Evolutionary conservation across 495 filamentous ascomycete species (phyloP).

Genomic region (Friedmanniomyces endolithicus): DNA sequence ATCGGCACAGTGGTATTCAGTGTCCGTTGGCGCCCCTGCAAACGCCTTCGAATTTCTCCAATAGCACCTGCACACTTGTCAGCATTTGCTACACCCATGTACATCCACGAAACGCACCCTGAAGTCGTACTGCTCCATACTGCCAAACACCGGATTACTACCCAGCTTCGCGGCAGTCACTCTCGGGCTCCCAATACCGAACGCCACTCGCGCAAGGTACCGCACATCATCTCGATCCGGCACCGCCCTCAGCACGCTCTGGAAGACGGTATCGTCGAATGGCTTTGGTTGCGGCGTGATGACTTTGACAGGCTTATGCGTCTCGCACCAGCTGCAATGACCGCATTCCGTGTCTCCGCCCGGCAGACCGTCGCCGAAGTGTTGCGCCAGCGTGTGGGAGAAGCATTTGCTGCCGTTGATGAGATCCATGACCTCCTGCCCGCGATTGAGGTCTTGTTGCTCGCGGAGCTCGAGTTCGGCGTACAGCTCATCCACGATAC

Average conservation of each 20-base stretch:
- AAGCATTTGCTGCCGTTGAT: slow-evolving; percentile 39
- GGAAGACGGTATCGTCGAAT: slow-evolving; percentile 31
- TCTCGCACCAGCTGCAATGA: slow-evolving; percentile 43
- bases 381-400: slow-evolving; percentile 33
- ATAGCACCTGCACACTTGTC: background rate
- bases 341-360: slow-evolving; percentile 34
- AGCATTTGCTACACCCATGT: background rate
- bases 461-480: slow-evolving; percentile 38
- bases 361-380: slow-evolving; percentile 43
- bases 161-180: slow-evolving; percentile 34
- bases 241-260: slow-evolving; percentile 31
- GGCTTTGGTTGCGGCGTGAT: slow-evolving; percentile 14
- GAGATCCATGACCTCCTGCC: slow-evolving; percentile 37
- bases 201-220: slow-evolving; percentile 43
- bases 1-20: background rate
- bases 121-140: slow-evolving; percentile 27
- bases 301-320: slow-evolving; percentile 29
- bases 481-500: slow-evolving; percentile 35
- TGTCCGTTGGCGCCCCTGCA: background rate
- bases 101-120: background rate
- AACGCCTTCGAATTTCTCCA: background rate
- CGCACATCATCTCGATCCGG: slow-evolving; percentile 41
- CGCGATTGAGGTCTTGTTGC: slow-evolving; percentile 35
- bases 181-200: slow-evolving; percentile 46
- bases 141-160: slow-evolving; percentile 35